Base-by-base conservation (phyloP, 208 protist genomes). In the Trypanosomatidae sp. region DNA sequence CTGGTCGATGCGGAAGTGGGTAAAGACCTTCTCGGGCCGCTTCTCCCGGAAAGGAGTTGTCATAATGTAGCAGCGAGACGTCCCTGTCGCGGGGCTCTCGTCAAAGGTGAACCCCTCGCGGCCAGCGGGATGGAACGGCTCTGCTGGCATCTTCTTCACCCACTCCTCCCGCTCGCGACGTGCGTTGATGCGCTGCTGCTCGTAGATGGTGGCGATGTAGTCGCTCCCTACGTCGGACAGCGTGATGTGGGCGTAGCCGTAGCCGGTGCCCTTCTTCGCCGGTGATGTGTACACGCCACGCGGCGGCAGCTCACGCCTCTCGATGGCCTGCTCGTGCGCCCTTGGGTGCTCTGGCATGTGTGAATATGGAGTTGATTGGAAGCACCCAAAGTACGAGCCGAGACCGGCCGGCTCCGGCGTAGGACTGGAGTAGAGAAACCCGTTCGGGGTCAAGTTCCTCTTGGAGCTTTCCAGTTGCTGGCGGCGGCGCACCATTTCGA, bases 131-230 rank as follows among this genome's bases (percentile, higher is more conserved):
- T 74, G 82, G 73, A 95, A 97, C 8, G 89, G 70, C 70, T 85
- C 89, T 1, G 82, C 80, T 8, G 89, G 86, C 90, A 97, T 94
- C 56, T 83, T 83, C 69, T 74, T 69, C 12, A 76, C 69, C 87
- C 83, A 89, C 62, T 52, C 50, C 66, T 90, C 81, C 4, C 85
- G 85, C 46, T 91, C 89, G n/a, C 58, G 62, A 5, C 76, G 76
- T 8, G 71, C 84, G 47, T 92, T 92, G 62, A 90, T 78, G 56
- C 85, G 85, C 17, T 62, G 81, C 66, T 92, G 88, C 39, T 95
- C 92, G 74, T 97, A 95, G 36, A 94, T 87, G 43, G 71, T 92
- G 13, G 90, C 90, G 59, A 97, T 92, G 80, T 97, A 95, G 25
- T 94, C 86, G 28, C 44, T 81, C n/a, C 89, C 90, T 17, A 92